Evolutionary conservation across 352 stramenopile genomes (phyloP), one percentile per base, ranked within the genome.

Genomic region (Pythium monospermum): DNA sequence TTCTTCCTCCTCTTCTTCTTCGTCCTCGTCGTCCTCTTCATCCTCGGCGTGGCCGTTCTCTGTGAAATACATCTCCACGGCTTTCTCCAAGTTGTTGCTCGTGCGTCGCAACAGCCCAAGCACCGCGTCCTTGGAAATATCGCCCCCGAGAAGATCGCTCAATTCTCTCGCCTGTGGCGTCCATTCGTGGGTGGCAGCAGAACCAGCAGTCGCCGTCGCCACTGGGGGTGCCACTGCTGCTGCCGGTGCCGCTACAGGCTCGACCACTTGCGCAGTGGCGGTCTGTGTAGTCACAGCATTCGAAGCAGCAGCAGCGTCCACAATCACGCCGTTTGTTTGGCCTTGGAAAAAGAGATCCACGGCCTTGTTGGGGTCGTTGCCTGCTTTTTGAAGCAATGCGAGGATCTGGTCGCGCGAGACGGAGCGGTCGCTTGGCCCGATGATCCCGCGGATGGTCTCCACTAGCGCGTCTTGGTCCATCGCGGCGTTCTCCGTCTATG

Each of bases 341-440:
- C 64, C 62, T 59, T 90, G 81, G 66, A 90, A 92, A 55, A 73
- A 90, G 43, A 90, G 47, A 38, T 92, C 78, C 37, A 92, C 76
- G 3, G 78, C 81, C 59, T 92, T 92, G 67, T 92, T 88, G 15
- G 81, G 78, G 55, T 92, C 76, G 53, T 87, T 82, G 22, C 53
- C 64, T 10, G 78, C 78, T 52, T 82, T 52, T 3, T 53, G n/a
- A 6, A 92, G 61, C 43, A 92, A 63, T 64, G 56, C 62, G 35
- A 90, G 39, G 51, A 91, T 88, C 51, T 62, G 70, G 16, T 88
- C 74, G 42, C 73, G 73, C 25, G 81, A 85, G 31, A 82, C 43
- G 32, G 71, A 66, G 39, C 49, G 51, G 68, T 78, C 69, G 61
- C 59, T 74, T 13, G 72, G 68, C 2, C 75, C 80, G 49, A 91